These are phyloP conservation scores for Vitis hybrid DNA, from an alignment of 177 flowering plant species.

Conservation along the genomic window DNA sequence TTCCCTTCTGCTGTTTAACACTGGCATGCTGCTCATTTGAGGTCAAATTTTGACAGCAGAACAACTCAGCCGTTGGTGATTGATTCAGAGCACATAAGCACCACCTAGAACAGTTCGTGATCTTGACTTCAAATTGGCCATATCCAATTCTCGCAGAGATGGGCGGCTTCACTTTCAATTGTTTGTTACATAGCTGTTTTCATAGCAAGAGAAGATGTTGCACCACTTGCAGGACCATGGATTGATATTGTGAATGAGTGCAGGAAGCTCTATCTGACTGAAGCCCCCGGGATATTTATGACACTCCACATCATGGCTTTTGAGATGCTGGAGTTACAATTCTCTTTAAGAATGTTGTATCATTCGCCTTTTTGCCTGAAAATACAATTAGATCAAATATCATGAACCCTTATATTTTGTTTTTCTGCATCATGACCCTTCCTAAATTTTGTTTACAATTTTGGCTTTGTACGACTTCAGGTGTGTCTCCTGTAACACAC, in stretches of 20 bases:
- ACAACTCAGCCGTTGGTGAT: slow-evolving; percentile 23
- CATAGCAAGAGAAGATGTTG: neutral
- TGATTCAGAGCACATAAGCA: slow-evolving; percentile 20
- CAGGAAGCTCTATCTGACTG: slow-evolving; percentile 31
- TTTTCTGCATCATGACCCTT: too few relatives aligned
- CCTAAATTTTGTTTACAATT: too few relatives aligned
- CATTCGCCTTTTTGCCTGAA: neutral
- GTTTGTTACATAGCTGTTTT: neutral
- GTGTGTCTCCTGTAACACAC: too few relatives aligned
- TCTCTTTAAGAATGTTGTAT: neutral
- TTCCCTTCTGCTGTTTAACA: neutral
- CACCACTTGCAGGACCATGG: slow-evolving; percentile 33
- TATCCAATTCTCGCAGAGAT: slow-evolving; percentile 38
- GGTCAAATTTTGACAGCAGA: slow-evolving; percentile 18
- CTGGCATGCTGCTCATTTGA: neutral
- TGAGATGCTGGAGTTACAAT: slow-evolving; percentile 10
- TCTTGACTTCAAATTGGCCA: slow-evolving; percentile 24
- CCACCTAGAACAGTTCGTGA: slow-evolving; percentile 21
- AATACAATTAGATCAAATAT: neutral
- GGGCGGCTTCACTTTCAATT: slow-evolving; percentile 37
- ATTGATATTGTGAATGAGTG: slow-evolving; percentile 43
- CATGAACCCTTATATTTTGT: too few relatives aligned
- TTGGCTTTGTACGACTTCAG: too few relatives aligned
- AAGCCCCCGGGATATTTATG: slow-evolving; percentile 17
- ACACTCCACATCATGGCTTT: neutral